Evolutionary conservation across 805 yeast genomes (phyloP), one percentile per base, ranked within the genome.

Genomic region (Diddensiella santjacobensis): DNA sequence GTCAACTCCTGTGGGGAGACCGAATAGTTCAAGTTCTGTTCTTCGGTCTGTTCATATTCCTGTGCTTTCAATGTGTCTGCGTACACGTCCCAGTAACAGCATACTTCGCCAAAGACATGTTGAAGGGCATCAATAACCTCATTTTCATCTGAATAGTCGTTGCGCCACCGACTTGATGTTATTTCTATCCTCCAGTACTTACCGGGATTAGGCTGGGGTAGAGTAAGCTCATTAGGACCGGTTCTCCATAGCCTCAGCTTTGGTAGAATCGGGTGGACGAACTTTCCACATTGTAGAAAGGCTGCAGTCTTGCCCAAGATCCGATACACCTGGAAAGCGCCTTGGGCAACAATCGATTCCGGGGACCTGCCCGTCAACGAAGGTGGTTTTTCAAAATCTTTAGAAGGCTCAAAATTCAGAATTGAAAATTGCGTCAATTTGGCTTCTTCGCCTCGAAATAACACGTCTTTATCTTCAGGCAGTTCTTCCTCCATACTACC

Each of bases 231-330:
- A 43, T 70, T 70, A 41, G 50, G 53, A 19, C 69, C 66, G 8
- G 75, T 71, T 56, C 85, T 68, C 51, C 84, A 63, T 2, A 87
- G 71, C 56, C 79, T 77, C 46, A 83, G 63, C 51, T 74, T 77
- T 2, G 88, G 87, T 45, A 87, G 66, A 11, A 87, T 75, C 3
- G 96, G 95, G 59, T 85, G 85, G 1, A 85, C 77, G 33, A 87
- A 77, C 3, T 79, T 71, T 0, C 86, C 89, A 65, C 88, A 83
- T 10, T 80, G 76, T 36, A 83, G 59, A 60, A 81, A 83, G 1
- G 82, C 75, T 5, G 80, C 81, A 49, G 70, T 73, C 17, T 79
- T 77, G 50, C 74, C 75, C 55, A 77, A 79, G 22, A 82, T 66
- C 59, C 79, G 81, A 55, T 79, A 83, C 1, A 83, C 68, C 56